Percentiles rank a stretch among this genome's conserved stretches.
Evolutionary conservation across 345 rosid genomes (phyloP).

Genomic region (Nasturtium officinale): DNA sequence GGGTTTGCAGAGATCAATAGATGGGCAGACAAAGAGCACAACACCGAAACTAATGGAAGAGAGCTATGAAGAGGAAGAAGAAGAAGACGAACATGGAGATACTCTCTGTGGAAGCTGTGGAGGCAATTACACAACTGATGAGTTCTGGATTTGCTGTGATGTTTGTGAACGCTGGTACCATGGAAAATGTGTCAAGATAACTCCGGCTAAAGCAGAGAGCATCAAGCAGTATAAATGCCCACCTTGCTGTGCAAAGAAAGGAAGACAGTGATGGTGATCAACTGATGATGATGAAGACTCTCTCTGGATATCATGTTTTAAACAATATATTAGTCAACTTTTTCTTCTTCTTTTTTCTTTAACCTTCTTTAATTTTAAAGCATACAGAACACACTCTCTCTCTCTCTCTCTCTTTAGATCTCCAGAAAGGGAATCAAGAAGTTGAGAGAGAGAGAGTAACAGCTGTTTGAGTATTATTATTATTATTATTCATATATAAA

Average conservation of each 20-base stretch:
- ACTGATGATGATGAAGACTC: slow-evolving; percentile 15
- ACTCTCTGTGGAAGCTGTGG: slow-evolving; percentile 79
- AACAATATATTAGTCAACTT: slow-evolving; percentile 34
- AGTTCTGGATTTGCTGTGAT: slow-evolving; percentile 88
- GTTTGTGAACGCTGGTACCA: slow-evolving; percentile 87
- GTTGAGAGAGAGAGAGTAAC: slow-evolving; percentile 40
- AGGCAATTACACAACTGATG: slow-evolving; percentile 72
- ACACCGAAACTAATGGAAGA: slow-evolving; percentile 58
- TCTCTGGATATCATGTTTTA: slow-evolving; percentile 37
- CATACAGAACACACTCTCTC: too few species aligned
- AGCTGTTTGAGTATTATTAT: slow-evolving; percentile 34
- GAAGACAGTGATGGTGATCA: slow-evolving; percentile 48
- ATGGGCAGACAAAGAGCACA: slow-evolving; percentile 60
- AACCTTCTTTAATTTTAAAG: slow-evolving; percentile 33
- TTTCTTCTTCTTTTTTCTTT: background rate
- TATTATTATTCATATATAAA: slow-evolving; percentile 24
- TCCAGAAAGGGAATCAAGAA: slow-evolving; percentile 36
- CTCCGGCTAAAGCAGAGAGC: slow-evolving; percentile 80
- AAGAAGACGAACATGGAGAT: slow-evolving; percentile 76
- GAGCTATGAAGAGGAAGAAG: slow-evolving; percentile 59
- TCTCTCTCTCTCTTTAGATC: slow-evolving; percentile 39
- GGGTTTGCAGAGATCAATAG: slow-evolving; percentile 59
- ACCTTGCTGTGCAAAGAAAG: slow-evolving; percentile 77
- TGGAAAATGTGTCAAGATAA: slow-evolving; percentile 83
- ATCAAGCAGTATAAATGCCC: slow-evolving; percentile 92